Base-by-base conservation (phyloP, 345 rosid species). In the Citrus sp. region DNA sequence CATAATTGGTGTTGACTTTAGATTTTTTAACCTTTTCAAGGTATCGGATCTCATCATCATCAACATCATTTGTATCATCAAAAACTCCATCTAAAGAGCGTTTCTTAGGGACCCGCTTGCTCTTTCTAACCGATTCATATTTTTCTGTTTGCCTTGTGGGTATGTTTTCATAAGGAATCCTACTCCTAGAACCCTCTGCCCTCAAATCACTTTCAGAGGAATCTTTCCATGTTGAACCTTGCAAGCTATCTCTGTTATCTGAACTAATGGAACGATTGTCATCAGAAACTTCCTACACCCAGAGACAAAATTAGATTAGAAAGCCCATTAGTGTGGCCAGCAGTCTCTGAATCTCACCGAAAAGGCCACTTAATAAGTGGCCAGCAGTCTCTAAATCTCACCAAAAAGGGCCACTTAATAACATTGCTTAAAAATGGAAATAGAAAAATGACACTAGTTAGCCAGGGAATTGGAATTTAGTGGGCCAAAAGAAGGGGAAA, bases 11-110 rank as follows among this genome's bases (percentile, higher is more conserved):
- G 64, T 77, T 55, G 22, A 68, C 55, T 80, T 81, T 87, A 35
- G 83, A 75, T 80, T 79, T 72, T 68, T 84, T 86, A 34, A 87
- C 80, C 76, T 87, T 89, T 78, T 87, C 90, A 67, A 87, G 86
- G 80, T 83, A 89, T 28, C 84, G 86, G 71, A 87, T 87, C 85
- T 89, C 92, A 42, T 82, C 90, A n/a, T 89, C 92, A 51, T 82
- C 84, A 27, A 78, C 83, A 49, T 73, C 84, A 65, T 66, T 74
- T 16, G 73, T 85, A 70, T 87, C 90, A 77, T 77, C 84, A 72
- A 84, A 78, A 67, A 79, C 86, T 74, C 73, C 86, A 67, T 82
- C 88, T 63, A 87, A 60, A 5, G 81, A 75, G 34, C 84, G 88
- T 65, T 77, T 89, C 82, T 86, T 89, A 27, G 84, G 84, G 67